Conservation (phyloP, 2,329 filamentous ascomycete species). For the Apiospora saccharicola region DNA sequence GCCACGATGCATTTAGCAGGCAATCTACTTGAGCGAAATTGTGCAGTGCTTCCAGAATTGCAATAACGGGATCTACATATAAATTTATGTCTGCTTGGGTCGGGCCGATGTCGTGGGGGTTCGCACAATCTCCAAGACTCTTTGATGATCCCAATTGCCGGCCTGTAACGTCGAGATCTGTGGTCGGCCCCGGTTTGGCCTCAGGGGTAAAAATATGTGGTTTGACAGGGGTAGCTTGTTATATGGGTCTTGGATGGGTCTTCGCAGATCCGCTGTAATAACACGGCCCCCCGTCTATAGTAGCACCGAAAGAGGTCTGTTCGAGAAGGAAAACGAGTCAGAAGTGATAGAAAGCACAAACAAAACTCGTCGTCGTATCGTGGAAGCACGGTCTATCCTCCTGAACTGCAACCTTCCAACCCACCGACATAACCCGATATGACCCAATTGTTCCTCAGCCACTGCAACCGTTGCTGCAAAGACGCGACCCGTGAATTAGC, state of each 20-base stretch:
- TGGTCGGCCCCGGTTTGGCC: not conserved
- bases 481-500: not conserved
- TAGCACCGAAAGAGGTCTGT: not conserved
- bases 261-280: not conserved
- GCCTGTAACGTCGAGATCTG: not conserved
- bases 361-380: not conserved
- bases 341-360: not conserved
- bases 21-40: not conserved
- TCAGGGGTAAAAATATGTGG: not conserved
- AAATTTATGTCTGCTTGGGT: not conserved
- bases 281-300: not conserved
- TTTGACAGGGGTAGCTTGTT: not conserved
- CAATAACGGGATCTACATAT: not conserved
- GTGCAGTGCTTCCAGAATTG: not conserved
- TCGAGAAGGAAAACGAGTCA: conserved; percentile 11
- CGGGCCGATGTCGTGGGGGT: not conserved
- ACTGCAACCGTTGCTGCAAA: not conserved
- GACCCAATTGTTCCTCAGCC: not conserved
- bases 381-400: not conserved
- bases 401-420: conserved; percentile 6
- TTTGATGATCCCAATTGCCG: conserved; percentile 9
- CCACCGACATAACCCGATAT: not conserved
- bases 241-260: not conserved
- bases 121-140: not conserved
- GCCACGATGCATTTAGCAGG: not conserved